phyloP scores from a whole-genome alignment of 2,329 filamentous ascomycete genomes.

The Chrysoporthe deuterocubensis region DNA sequence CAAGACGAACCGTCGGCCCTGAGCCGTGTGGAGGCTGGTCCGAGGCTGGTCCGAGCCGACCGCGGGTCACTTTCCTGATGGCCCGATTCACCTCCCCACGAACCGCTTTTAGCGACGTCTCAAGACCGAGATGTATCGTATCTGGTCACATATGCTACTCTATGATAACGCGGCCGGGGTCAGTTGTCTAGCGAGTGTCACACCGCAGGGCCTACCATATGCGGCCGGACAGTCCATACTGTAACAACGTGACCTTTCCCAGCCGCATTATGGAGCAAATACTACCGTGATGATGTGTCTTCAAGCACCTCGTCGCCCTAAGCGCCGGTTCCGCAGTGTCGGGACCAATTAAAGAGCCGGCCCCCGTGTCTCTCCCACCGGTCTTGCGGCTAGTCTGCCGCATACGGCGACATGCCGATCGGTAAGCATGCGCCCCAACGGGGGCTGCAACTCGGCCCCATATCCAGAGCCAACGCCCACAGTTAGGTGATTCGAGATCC shows the following conservation, averaged over 20 bases:
- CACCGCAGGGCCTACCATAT: neutral
- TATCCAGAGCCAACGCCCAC: neutral
- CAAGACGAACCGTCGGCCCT: neutral
- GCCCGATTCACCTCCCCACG: neutral
- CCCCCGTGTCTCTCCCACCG: neutral
- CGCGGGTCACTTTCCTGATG: neutral
- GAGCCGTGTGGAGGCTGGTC: neutral
- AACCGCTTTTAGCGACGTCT: neutral
- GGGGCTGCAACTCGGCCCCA: constrained; percentile 6
- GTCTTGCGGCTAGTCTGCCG: neutral
- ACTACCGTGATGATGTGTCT: constrained; percentile 1
- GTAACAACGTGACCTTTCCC: neutral
- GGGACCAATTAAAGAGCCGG: constrained; percentile 6
- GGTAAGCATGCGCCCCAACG: neutral
- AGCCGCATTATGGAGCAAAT: neutral
- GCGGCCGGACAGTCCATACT: neutral
- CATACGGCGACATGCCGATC: neutral
- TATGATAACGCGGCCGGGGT: neutral
- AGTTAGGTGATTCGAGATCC: neutral
- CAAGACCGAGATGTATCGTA: neutral
- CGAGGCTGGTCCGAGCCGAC: neutral
- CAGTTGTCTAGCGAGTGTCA: neutral
- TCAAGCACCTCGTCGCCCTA: neutral
- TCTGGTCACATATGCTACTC: neutral
- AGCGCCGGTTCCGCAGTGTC: constrained; percentile 2